Conservation (phyloP, 352 stramenopile species). For the Globisporangium spinosum region DNA sequence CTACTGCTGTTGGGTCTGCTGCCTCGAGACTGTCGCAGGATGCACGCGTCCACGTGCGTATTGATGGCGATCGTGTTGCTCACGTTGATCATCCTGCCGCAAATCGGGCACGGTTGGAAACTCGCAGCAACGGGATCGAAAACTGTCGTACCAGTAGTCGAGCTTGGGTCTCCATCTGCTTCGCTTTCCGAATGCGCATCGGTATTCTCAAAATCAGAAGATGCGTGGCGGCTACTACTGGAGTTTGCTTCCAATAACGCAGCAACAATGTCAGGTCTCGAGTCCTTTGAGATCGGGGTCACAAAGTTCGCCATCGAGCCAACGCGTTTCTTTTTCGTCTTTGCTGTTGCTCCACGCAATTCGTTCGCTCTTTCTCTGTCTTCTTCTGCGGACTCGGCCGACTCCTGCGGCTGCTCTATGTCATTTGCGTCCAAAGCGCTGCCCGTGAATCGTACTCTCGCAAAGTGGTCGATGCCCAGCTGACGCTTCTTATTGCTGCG, state of each 20-base stretch:
- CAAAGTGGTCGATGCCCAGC: conserved; percentile 45
- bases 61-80: conserved; percentile 56
- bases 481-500: conserved; percentile 29
- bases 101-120: conserved; percentile 57
- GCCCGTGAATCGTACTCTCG: conserved; percentile 3
- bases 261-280: conserved; percentile 17
- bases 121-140: conserved; percentile 7
- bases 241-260: conserved; percentile 22
- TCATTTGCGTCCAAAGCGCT: not conserved
- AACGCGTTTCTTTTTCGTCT: conserved; percentile 4
- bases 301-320: conserved; percentile 16
- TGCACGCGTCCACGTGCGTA: conserved; percentile 56
- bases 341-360: not conserved
- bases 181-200: not conserved
- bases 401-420: not conserved
- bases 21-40: conserved; percentile 10
- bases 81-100: conserved; percentile 45
- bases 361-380: not conserved
- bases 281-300: conserved; percentile 10
- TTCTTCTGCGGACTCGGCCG: conserved; percentile 2
- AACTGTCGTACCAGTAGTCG: not conserved
- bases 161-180: not conserved
- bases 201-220: not conserved
- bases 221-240: not conserved
- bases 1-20: not conserved